Evolutionary conservation across 1,139 yeast species (phyloP), one percentile per base, ranked within the genome.

Genomic region (Debaryomyces subglobosus): DNA sequence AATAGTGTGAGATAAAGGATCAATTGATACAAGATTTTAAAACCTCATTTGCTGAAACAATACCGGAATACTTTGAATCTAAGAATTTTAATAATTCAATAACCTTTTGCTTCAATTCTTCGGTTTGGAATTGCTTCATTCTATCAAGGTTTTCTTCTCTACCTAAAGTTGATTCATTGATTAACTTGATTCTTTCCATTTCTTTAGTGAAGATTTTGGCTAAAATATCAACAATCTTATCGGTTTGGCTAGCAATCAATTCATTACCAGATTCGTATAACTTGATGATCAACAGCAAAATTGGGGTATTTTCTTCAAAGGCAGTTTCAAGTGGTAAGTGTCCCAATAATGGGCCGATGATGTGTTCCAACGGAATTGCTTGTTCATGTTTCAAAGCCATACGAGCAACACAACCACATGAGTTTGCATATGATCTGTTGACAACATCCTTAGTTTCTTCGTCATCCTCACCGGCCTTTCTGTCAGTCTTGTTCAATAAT

Each of bases 371-470:
- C 52, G 98, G 98, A 56, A 94, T 85, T 41, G 86, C 80, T 47
- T 73, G 73, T 61, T 83, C 84, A 65, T 88, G 81, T 65, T 86
- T 86, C 67, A 89, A 74, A 18, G 89, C 81, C 89, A 94, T 80
- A 72, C 99, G 85, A 30, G 96, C 91, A 52, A 92, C 96, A 79
- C 99, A 94, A 42, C 99, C 99, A 68, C 96, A 88, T 6, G 97
- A 96, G 68, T 94, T 94, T 53, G 98, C 96, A 59, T 84, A 82
- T 12, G 96, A 84, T 71, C 97, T 82, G 69, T 87, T 85, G 56
- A 89, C 82, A 53, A 84, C 88, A 56, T 91, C 96, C 65, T 80
- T 81, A 43, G 89, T 81, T 67, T 89, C 96, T 56, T 86, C 95
- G 58, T 86, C 95, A 51, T 77, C 79, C 50, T 74, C 71, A 47